Evolutionary conservation across 2,329 filamentous ascomycete genomes (phyloP).

Genomic region (Colletotrichum tamarilloi): DNA sequence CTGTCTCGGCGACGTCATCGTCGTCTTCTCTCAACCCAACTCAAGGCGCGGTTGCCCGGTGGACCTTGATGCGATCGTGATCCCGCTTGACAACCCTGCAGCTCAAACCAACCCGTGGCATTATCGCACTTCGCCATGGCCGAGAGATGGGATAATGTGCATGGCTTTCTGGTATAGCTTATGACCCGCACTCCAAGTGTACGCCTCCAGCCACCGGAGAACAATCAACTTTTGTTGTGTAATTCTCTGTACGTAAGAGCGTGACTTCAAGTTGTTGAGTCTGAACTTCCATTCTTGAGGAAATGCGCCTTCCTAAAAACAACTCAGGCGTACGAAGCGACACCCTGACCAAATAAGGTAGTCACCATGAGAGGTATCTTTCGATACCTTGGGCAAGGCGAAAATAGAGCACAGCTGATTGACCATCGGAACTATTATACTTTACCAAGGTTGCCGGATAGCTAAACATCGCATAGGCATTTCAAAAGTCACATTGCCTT

Average conservation of each 20-base stretch:
- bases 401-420: too few species aligned
- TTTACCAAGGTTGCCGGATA: too few species aligned
- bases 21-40: background rate
- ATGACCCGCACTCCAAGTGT: background rate
- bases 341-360: too few species aligned
- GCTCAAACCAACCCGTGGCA: background rate
- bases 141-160: background rate
- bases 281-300: too few species aligned
- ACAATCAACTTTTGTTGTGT: background rate
- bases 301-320: too few species aligned
- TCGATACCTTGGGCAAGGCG: too few species aligned
- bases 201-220: background rate
- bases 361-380: too few species aligned
- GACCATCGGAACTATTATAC: too few species aligned
- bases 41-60: constrained; percentile 2
- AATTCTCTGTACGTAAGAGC: background rate
- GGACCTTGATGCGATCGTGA: background rate
- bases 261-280: too few species aligned
- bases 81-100: background rate
- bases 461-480: too few species aligned
- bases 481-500: too few species aligned
- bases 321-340: too few species aligned
- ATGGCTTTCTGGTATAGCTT: background rate
- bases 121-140: background rate
- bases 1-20: background rate